Evolutionary conservation across 768 basidiomycete species (phyloP), one percentile per base, ranked within the genome.

Genomic region (Kwoniella europaea): DNA sequence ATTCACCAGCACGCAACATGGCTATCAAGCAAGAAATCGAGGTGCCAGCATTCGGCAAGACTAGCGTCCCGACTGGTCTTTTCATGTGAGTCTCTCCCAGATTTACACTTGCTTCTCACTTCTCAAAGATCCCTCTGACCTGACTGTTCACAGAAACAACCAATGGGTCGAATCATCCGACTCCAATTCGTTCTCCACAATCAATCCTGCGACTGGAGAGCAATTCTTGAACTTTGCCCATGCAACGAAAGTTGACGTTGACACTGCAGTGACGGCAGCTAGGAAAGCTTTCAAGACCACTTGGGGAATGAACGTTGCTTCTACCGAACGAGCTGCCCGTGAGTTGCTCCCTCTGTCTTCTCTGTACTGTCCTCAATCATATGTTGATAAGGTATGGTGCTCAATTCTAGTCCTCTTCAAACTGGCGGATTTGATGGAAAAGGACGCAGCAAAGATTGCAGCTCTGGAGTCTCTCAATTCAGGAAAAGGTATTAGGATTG

Each of bases 191-290:
- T 71, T 78, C 62, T 27, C 58, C 67, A 91, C 82, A 24, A 68
- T 81, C 73, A 83, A 86, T 74, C 86, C 86, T 0, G 87, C 91
- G 0, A 92, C 82, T 22, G 92, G 91, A 54, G 86, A 91, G 77
- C 56, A 68, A 10, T 68, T 76, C 15, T 62, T 78, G 60, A 63
- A 76, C 54, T 84, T 92, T 69, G 82, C 88, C 0, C 88, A 88
- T 79, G 92, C 87, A 35, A 88, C 88, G 1, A 67, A 86, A 9
- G 87, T 88, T 71, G 93, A 95, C 78, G 88, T 96, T 71, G 91
- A 95, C 82, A 76, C 82, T 55, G 93, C 93, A 0, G 92, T 93
- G 67, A 73, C 70, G 16, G 77, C 82, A 9, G 84, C 85, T 4
- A 75, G 85, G n/a, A 73, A 67, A 56, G 85, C 85, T 4, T 85